phyloP scores from a whole-genome alignment of 768 basidiomycete species.

The Hericium rajendrae region DNA sequence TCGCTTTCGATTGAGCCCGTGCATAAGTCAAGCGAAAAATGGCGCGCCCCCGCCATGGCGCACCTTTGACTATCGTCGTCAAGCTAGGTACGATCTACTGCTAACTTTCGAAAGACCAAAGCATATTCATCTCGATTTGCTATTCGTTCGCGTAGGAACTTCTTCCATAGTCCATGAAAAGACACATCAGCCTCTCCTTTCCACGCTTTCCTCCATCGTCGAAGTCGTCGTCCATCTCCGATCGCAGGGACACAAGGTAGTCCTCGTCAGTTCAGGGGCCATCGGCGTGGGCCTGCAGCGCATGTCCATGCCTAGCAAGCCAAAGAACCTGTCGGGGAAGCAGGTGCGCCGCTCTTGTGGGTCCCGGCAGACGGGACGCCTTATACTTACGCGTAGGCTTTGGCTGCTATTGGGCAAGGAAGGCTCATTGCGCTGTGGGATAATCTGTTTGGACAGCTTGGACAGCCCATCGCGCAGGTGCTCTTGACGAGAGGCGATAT shows the following conservation, averaged over 20 bases:
- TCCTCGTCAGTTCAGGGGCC: slow-evolving; percentile 95
- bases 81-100: slow-evolving; percentile 21
- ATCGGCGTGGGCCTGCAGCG: slow-evolving; percentile 91
- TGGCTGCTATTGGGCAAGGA: slow-evolving; percentile 96
- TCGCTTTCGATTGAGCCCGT: no score
- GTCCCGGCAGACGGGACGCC: background rate
- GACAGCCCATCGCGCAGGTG: slow-evolving; percentile 93
- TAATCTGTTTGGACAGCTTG: slow-evolving; percentile 88
- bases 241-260: slow-evolving; percentile 81
- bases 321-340: slow-evolving; percentile 82
- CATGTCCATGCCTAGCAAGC: slow-evolving; percentile 73
- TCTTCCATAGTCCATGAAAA: slow-evolving; percentile 95
- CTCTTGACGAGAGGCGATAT: slow-evolving; percentile 93
- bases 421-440: slow-evolving; percentile 95
- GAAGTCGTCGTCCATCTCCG: slow-evolving; percentile 81
- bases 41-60: slow-evolving; percentile 2
- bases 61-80: slow-evolving; percentile 16
- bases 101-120: background rate
- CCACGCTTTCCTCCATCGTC: slow-evolving; percentile 84
- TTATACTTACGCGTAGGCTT: slow-evolving; percentile 47
- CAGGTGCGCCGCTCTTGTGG: slow-evolving; percentile 48
- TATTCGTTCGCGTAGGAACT: slow-evolving; percentile 45
- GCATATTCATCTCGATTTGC: background rate
- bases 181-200: slow-evolving; percentile 85
- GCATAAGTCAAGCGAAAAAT: background rate